These are phyloP conservation scores for Boletus mariae DNA, from an alignment of 1,284 basidiomycete species.

Conservation along the genomic window DNA sequence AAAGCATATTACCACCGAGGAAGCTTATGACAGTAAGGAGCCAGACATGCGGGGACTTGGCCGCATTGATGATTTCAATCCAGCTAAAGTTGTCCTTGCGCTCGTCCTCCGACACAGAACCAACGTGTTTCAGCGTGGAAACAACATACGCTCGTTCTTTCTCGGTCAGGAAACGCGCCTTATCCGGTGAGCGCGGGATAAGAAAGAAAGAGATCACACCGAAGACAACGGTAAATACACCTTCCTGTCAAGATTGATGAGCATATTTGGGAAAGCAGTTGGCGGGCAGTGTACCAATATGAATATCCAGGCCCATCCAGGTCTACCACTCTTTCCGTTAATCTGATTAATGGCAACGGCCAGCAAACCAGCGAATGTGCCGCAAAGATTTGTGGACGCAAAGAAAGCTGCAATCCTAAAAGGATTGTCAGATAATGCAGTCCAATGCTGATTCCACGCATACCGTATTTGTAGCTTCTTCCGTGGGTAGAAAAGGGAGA, in stretches of 20 bases:
- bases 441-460: conserved; percentile 4
- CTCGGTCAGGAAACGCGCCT: conserved; percentile 40
- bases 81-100: conserved; percentile 35
- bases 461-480: conserved; percentile 53
- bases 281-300: conserved; percentile 39
- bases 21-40: conserved; percentile 26
- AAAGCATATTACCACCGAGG: conserved; percentile 22
- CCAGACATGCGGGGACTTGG: conserved; percentile 37
- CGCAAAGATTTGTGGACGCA: conserved; percentile 51
- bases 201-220: conserved; percentile 47
- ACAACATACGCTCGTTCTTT: conserved; percentile 40
- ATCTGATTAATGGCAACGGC: conserved; percentile 57
- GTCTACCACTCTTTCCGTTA: conserved; percentile 44
- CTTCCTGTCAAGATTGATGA: conserved; percentile 37
- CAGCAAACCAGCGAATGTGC: conserved; percentile 63
- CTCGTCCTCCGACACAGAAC: conserved; percentile 35
- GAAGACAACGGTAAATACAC: conserved; percentile 46
- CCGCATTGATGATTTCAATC: conserved; percentile 36
- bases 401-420: conserved; percentile 51
- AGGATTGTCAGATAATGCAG: background rate
- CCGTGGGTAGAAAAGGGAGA: conserved; percentile 57
- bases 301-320: conserved; percentile 67
- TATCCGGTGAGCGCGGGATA: conserved; percentile 48
- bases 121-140: conserved; percentile 27
- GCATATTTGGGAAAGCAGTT: background rate